These are phyloP conservation scores for Allantophomopsis cytisporea DNA, from an alignment of 2,329 filamentous ascomycete species.

Conservation along the genomic window DNA sequence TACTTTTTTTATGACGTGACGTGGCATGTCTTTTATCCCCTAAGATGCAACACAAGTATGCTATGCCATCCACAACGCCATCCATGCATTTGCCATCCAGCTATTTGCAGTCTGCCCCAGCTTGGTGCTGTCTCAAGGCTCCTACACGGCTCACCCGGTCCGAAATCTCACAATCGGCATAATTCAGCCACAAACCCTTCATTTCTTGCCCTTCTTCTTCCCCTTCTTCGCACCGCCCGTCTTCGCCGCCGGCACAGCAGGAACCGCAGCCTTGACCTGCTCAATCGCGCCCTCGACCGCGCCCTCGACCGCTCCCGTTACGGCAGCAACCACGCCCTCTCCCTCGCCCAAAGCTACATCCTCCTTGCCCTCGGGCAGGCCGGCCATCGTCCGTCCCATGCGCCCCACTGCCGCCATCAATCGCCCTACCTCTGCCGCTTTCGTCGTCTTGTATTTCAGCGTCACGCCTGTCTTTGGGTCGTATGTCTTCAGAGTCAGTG, in stretches of 20 bases:
- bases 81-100: too few species aligned
- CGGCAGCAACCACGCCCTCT: constrained; percentile 3
- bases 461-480: constrained; percentile 70
- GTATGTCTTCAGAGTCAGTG: constrained; percentile 78
- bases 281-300: constrained; percentile 26
- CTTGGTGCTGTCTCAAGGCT: too few species aligned
- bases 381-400: constrained; percentile 57
- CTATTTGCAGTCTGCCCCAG: too few species aligned
- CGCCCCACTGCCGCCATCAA: constrained; percentile 64
- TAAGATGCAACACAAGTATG: too few species aligned
- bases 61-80: too few species aligned
- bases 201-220: constrained; percentile 63
- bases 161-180: too few species aligned
- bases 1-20: too few species aligned
- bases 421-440: constrained; percentile 78
- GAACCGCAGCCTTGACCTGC: constrained; percentile 38
- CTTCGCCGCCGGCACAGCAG: constrained; percentile 8
- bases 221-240: constrained; percentile 41
- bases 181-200: constrained; percentile 11
- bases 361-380: constrained; percentile 27
- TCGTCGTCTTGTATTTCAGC: constrained; percentile 84
- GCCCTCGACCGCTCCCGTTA: constrained; percentile 13
- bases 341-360: constrained; percentile 18
- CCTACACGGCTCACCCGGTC: too few species aligned
- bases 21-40: too few species aligned